These are phyloP conservation scores for Tricholoma matsutake DNA, from an alignment of 768 basidiomycete species.

Conservation along the genomic window DNA sequence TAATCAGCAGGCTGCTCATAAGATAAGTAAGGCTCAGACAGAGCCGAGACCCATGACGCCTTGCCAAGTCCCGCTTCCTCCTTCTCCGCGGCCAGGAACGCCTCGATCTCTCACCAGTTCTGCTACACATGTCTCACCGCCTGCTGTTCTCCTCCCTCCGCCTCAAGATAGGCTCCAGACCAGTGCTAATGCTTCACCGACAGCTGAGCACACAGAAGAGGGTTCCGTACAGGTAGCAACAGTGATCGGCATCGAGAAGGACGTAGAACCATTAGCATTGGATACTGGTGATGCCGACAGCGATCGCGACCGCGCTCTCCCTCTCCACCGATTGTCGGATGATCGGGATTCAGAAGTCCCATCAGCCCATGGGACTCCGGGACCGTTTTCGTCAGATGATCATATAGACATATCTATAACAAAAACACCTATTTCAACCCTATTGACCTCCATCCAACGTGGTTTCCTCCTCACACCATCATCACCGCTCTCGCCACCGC, in stretches of 20 bases:
- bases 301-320: background rate
- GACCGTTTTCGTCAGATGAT: background rate
- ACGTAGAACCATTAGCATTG: background rate
- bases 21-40: background rate
- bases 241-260: background rate
- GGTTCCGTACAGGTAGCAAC: background rate
- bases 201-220: background rate
- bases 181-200: background rate
- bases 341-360: background rate
- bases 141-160: background rate
- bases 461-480: constrained; percentile 67
- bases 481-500: constrained; percentile 58
- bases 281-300: background rate
- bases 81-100: constrained; percentile 21
- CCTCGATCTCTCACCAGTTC: background rate
- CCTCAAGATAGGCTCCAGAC: background rate
- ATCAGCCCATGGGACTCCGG: constrained; percentile 2
- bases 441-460: constrained; percentile 59
- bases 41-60: constrained; percentile 25
- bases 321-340: background rate
- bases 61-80: constrained; percentile 32
- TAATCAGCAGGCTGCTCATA: background rate
- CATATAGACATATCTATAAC: constrained; percentile 2
- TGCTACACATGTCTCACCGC: background rate
- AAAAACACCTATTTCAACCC: constrained; percentile 65